phyloP scores from a whole-genome alignment of 192 early-diverging fungal genomes.

The Mortierella antarctica region DNA sequence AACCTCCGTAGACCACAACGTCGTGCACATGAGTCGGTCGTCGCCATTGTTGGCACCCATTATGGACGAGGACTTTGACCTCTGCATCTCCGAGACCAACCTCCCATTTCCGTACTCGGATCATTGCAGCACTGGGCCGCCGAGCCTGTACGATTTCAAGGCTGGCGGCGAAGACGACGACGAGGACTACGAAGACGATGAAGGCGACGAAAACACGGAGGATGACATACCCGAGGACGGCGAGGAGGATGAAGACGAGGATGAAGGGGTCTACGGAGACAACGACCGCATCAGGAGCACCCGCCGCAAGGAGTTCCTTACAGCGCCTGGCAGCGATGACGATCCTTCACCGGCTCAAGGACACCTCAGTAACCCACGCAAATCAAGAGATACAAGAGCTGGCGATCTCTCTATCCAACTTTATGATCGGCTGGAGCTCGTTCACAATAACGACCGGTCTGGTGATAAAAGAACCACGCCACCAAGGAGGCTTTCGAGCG shows the following conservation, averaged over 20 bases:
- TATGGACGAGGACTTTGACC: conserved; percentile 53
- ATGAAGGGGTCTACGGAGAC: conserved; percentile 1
- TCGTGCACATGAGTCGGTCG: conserved; percentile 22
- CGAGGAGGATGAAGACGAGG: conserved; percentile 6
- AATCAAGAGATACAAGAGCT: not conserved
- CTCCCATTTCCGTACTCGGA: conserved; percentile 53
- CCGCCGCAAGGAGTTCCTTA: too few species aligned
- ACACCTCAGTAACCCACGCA: not conserved
- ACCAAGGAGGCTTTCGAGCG: not conserved
- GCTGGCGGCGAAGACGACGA: conserved; percentile 13
- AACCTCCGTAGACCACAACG: too few species aligned
- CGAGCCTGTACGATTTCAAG: conserved; percentile 46
- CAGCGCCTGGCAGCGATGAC: not conserved
- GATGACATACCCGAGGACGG: not conserved
- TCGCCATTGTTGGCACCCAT: conserved; percentile 17
- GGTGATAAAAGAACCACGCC: not conserved
- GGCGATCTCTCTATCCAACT: conserved; percentile 34
- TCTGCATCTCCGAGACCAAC: conserved; percentile 49
- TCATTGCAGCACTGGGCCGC: conserved; percentile 52
- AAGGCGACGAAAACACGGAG: conserved; percentile 3
- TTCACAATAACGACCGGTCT: not conserved
- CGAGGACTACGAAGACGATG: conserved; percentile 9
- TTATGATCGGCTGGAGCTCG: conserved; percentile 19
- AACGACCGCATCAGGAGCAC: not conserved
- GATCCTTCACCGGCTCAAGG: not conserved